These are phyloP conservation scores for Fusarium praegraminearum DNA, from an alignment of 2,329 filamentous ascomycete genomes.

Conservation along the genomic window DNA sequence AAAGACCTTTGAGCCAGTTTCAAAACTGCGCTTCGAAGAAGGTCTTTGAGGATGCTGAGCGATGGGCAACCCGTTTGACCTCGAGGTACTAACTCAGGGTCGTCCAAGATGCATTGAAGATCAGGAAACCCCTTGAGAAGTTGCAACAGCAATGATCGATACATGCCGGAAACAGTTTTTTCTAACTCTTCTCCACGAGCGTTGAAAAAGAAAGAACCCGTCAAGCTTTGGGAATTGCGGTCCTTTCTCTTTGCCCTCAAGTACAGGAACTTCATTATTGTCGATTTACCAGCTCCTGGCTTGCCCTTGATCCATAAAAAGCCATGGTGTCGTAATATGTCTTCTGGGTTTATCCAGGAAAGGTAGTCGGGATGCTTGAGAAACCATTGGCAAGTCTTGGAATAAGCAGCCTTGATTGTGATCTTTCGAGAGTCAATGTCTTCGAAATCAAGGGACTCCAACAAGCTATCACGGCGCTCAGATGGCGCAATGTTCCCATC, in stretches of 20 bases:
- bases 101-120: slow-evolving; percentile 52
- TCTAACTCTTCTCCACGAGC: slow-evolving; percentile 60
- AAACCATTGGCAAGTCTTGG: slow-evolving; percentile 39
- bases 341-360: slow-evolving; percentile 9
- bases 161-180: slow-evolving; percentile 61
- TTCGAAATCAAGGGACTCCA: slow-evolving; percentile 53
- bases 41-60: background rate
- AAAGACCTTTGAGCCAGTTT: accelerated
- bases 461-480: background rate
- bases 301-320: slow-evolving; percentile 63
- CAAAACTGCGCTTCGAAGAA: background rate
- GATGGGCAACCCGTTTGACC: background rate
- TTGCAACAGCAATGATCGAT: slow-evolving; percentile 62
- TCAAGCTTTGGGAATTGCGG: background rate
- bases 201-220: slow-evolving; percentile 65
- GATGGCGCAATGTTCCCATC: background rate
- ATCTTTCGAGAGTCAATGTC: slow-evolving; percentile 55
- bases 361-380: slow-evolving; percentile 12
- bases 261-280: slow-evolving; percentile 58
- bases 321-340: slow-evolving; percentile 38
- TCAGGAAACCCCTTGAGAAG: slow-evolving; percentile 54
- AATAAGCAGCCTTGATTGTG: slow-evolving; percentile 53
- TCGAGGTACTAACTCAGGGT: accelerated
- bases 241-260: slow-evolving; percentile 4
- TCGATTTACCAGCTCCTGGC: slow-evolving; percentile 61